phyloP scores from a whole-genome alignment of 345 rosid genomes.

The Eucalyptus regnans region DNA sequence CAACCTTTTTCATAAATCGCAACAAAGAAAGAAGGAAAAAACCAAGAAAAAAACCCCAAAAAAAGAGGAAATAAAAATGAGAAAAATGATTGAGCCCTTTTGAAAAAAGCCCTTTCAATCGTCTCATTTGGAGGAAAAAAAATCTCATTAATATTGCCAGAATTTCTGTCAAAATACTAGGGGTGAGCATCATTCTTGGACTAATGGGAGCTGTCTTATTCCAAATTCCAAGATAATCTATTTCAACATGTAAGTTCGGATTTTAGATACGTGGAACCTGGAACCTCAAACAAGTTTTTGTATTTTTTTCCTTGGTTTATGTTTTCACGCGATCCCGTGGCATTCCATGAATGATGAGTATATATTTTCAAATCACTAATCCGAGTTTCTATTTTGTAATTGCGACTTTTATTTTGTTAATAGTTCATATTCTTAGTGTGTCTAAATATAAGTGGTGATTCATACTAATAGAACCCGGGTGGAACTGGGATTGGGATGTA shows the following conservation, averaged over 20 bases:
- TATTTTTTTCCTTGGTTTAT: too few species aligned
- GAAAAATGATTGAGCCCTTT: neutral
- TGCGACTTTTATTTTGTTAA: too few species aligned
- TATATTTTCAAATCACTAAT: too few species aligned
- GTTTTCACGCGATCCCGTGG: rapidly evolving
- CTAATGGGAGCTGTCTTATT: too few species aligned
- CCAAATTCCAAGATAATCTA: rapidly evolving
- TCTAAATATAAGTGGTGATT: too few species aligned
- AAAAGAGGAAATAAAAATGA: neutral
- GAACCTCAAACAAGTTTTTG: rapidly evolving
- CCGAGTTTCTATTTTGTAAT: too few species aligned
- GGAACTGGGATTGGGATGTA: too few species aligned
- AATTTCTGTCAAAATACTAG: neutral
- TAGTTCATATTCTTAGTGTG: too few species aligned
- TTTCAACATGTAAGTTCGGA: too few species aligned
- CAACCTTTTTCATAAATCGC: neutral
- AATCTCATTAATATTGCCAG: neutral
- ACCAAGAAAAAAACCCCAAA: neutral
- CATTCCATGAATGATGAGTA: too few species aligned
- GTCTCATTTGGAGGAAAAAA: neutral
- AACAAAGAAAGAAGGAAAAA: neutral
- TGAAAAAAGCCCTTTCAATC: neutral
- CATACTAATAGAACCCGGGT: too few species aligned
- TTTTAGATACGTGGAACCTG: rapidly evolving
- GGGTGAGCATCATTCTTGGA: too few species aligned